phyloP scores from a whole-genome alignment of 768 basidiomycete genomes.

The Lepiota venenata region DNA sequence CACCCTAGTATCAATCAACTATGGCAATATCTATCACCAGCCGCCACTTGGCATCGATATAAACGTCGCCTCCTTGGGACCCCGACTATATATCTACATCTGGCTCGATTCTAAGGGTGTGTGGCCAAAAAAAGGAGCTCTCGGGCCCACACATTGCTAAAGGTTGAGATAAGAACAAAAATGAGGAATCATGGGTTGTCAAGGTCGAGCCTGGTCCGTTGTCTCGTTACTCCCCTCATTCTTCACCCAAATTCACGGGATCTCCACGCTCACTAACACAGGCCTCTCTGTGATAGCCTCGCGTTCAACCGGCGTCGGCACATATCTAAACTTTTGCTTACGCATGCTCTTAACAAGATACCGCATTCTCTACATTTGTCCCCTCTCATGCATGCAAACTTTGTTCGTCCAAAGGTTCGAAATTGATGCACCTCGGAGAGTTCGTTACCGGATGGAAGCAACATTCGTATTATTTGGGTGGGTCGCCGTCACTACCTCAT shows the following conservation, averaged over 20 bases:
- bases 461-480: no score
- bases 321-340: slow-evolving; percentile 75
- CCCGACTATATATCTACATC: slow-evolving; percentile 93
- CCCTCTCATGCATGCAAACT: no score
- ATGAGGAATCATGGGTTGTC: slow-evolving; percentile 80
- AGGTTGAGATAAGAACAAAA: slow-evolving; percentile 89
- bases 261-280: slow-evolving; percentile 30
- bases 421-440: slow-evolving; percentile 54
- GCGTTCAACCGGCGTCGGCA: no score
- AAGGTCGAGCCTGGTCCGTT: slow-evolving; percentile 92
- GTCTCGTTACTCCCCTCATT: background rate
- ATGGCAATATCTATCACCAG: slow-evolving; percentile 82
- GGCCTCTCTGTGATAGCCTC: slow-evolving; percentile 84
- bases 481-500: no score
- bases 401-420: slow-evolving; percentile 75
- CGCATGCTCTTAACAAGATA: slow-evolving; percentile 77
- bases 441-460: slow-evolving; percentile 85
- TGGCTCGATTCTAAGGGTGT: slow-evolving; percentile 80
- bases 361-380: slow-evolving; percentile 87
- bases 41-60: slow-evolving; percentile 88
- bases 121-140: slow-evolving; percentile 46
- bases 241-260: background rate
- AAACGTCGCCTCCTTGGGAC: slow-evolving; percentile 98
- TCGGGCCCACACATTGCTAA: slow-evolving; percentile 62
- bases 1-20: no score